A percentile compares a stretch with the other conserved stretches of the same genome.
These are phyloP conservation scores for Biscutella auriculata DNA, from an alignment of 441 rosid genomes.

Conservation along the genomic window DNA sequence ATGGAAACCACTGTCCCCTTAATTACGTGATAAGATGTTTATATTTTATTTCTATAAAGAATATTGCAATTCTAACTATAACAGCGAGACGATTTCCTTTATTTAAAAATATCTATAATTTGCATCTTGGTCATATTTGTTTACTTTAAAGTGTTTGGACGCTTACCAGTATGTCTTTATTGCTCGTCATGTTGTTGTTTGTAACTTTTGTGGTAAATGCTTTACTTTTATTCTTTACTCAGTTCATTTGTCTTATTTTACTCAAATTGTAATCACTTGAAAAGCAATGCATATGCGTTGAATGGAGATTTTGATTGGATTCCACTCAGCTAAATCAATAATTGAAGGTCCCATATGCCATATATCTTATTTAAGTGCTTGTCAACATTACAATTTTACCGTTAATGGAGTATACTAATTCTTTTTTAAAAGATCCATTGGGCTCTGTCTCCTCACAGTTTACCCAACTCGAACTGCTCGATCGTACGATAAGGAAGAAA, in stretches of 20 bases:
- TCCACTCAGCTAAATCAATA: slow-evolving; percentile 18
- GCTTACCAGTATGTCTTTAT: slow-evolving; percentile 20
- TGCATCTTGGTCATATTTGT: slow-evolving; percentile 13
- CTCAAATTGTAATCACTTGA: neutral
- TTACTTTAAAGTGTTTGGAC: slow-evolving; percentile 22
- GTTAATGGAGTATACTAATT: no score
- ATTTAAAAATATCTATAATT: neutral
- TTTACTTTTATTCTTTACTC: slow-evolving; percentile 22
- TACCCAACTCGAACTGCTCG: no score
- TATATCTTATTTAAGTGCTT: neutral
- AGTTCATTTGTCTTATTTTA: slow-evolving; percentile 17
- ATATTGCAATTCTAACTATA: neutral
- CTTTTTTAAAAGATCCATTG: no score
- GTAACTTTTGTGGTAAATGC: slow-evolving; percentile 20
- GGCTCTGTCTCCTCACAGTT: no score
- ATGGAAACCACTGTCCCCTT: slow-evolving; percentile 2
- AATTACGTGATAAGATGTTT: slow-evolving; percentile 22
- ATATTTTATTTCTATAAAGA: neutral
- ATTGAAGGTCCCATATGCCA: neutral
- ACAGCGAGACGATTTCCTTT: neutral
- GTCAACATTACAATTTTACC: no score
- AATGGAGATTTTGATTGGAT: slow-evolving; percentile 15
- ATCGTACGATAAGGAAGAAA: no score
- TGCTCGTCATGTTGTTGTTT: slow-evolving; percentile 18
- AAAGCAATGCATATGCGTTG: slow-evolving; percentile 4